Conservation (phyloP, 192 early-diverging fungal species). For the Backusella westeae region DNA sequence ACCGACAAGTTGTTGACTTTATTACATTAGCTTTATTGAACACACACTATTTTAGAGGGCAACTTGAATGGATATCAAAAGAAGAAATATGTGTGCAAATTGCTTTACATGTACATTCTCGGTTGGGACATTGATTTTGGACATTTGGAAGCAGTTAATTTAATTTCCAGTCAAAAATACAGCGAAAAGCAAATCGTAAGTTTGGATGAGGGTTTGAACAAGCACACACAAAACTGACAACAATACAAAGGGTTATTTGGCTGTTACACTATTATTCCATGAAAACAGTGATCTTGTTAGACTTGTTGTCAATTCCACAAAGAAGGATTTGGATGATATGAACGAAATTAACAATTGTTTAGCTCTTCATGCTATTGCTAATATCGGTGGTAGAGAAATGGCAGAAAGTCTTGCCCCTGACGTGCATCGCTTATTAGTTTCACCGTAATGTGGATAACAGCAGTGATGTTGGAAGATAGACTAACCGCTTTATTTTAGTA, state of each 20-base stretch:
- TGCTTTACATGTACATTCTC: constrained; percentile 99
- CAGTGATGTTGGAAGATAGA: not conserved
- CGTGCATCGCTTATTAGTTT: constrained; percentile 80
- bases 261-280: constrained; percentile 85
- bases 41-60: constrained; percentile 57
- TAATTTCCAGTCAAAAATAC: constrained; percentile 87
- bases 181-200: constrained; percentile 98
- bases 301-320: constrained; percentile 83
- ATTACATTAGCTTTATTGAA: no score
- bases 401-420: constrained; percentile 82
- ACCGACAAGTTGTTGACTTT: not conserved
- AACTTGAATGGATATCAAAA: constrained; percentile 96
- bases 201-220: constrained; percentile 2
- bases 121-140: constrained; percentile 99
- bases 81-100: constrained; percentile 99
- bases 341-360: constrained; percentile 87
- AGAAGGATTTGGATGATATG: constrained; percentile 85
- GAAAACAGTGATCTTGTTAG: constrained; percentile 85
- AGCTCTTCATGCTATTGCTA: constrained; percentile 96
- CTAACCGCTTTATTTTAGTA: constrained; percentile 31
- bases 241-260: constrained; percentile 85
- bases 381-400: constrained; percentile 91
- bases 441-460: constrained; percentile 55
- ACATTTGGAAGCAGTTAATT: constrained; percentile 92
- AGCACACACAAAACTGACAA: not conserved